These are phyloP conservation scores for Ilyonectria destructans DNA, from an alignment of 2,329 filamentous ascomycete genomes.

Conservation along the genomic window DNA sequence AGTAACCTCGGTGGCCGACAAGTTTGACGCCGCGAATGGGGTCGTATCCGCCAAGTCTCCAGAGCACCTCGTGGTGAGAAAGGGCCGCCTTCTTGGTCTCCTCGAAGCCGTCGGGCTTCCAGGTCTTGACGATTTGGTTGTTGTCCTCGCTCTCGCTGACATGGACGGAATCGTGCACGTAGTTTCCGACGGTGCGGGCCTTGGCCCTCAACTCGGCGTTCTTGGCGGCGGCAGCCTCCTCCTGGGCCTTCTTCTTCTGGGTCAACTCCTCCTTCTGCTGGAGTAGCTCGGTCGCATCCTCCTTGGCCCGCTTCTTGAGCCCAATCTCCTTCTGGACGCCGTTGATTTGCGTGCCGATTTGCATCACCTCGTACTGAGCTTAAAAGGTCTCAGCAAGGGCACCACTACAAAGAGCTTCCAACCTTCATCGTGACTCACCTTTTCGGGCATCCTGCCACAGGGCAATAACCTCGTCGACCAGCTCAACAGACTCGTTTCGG, in stretches of 20 bases:
- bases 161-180: slow-evolving; percentile 89
- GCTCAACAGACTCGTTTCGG: slow-evolving; percentile 84
- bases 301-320: slow-evolving; percentile 93
- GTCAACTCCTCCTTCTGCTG: slow-evolving; percentile 84
- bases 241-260: slow-evolving; percentile 85
- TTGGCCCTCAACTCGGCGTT: slow-evolving; percentile 82
- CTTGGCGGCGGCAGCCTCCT: slow-evolving; percentile 83
- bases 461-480: slow-evolving; percentile 91
- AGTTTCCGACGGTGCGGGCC: slow-evolving; percentile 81
- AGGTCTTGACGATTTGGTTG: slow-evolving; percentile 83
- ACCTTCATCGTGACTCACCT: slow-evolving; percentile 60
- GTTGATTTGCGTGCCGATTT: slow-evolving; percentile 90
- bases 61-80: slow-evolving; percentile 95
- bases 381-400: slow-evolving; percentile 32
- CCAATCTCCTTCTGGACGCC: slow-evolving; percentile 91
- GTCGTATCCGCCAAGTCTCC: slow-evolving; percentile 91
- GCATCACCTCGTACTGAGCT: slow-evolving; percentile 82
- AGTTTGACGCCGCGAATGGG: slow-evolving; percentile 94
- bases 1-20: slow-evolving; percentile 95
- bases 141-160: slow-evolving; percentile 90
- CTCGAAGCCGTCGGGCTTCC: slow-evolving; percentile 83
- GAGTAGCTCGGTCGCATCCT: slow-evolving; percentile 86
- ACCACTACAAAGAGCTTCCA: slow-evolving; percentile 11
- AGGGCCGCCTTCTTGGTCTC: slow-evolving; percentile 85
- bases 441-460: slow-evolving; percentile 89